Percentiles rank a stretch among this genome's conserved stretches.
Evolutionary conservation across 441 rosid species (phyloP).

Genomic region (Isatis lusitanica): DNA sequence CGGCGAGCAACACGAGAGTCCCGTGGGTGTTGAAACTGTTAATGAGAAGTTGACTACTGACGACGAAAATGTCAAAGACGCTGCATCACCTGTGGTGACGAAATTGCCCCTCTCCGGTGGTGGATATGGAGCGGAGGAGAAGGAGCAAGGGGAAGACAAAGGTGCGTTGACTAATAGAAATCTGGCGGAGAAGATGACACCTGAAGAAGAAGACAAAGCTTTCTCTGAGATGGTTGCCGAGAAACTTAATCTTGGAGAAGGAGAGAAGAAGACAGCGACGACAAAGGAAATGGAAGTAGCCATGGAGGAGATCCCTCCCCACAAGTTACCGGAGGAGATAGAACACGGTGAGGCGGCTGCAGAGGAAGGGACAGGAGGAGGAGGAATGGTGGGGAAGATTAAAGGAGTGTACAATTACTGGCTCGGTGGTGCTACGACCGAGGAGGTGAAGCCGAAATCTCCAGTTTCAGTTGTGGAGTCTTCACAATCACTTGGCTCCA

Average conservation of each 20-base stretch:
- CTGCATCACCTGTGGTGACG: conserved; percentile 34
- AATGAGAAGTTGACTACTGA: conserved; percentile 44
- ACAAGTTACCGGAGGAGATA: conserved; percentile 20
- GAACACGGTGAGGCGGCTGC: conserved; percentile 16
- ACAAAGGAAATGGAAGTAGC: conserved; percentile 49
- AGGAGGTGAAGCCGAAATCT: conserved; percentile 31
- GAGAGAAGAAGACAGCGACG: conserved; percentile 36
- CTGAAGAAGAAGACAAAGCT: conserved; percentile 69
- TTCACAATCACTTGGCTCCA: conserved; percentile 35
- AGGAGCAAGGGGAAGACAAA: conserved; percentile 36
- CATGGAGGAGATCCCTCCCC: conserved; percentile 33
- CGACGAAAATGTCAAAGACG: conserved; percentile 40
- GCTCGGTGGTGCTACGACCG: conserved; percentile 42
- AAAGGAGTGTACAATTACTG: conserved; percentile 55
- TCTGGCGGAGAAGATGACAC: conserved; percentile 49
- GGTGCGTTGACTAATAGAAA: conserved; percentile 27
- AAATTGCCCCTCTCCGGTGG: conserved; percentile 37
- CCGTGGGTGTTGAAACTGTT: conserved; percentile 24
- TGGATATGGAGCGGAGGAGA: conserved; percentile 21
- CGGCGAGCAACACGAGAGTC: neutral
- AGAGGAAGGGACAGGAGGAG: conserved; percentile 29
- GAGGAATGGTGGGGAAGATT: conserved; percentile 52
- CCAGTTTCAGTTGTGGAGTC: conserved; percentile 29
- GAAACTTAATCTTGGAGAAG: conserved; percentile 39
- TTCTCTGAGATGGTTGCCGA: conserved; percentile 59